Base-by-base conservation (phyloP, 495 filamentous ascomycete species). In the Penicillium pancosmium region DNA sequence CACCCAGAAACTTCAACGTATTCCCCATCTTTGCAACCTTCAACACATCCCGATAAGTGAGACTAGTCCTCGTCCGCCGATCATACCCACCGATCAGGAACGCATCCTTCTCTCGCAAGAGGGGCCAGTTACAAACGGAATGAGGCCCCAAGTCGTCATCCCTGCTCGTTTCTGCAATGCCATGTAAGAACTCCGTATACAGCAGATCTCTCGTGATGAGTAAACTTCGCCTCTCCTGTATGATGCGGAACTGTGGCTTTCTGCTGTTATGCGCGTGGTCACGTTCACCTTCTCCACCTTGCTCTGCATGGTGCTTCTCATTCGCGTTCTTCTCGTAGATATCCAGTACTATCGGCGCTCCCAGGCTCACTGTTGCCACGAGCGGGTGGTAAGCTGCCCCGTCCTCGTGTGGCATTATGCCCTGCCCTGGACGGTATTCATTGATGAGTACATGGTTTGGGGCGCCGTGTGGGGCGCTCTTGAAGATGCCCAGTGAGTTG, bases 381-480 rank as follows among this genome's bases (percentile, higher is more conserved):
- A 95, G 82, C 2, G 90, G 88, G 62, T 89, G 79, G 68, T 98
- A 98, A 1, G 93, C 92, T 2, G 80, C 70, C 1, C 94, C 94
- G 66, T 98, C 94, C 74, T 98, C 93, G 68, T 98, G 94, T 53
- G 93, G 86, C 90, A 97, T 93, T 59, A 98, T 98, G 7, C 94
- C 94, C 62, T 96, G 88, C 1, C 91, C 91, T 0, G 91, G 86
- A 1, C 72, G 74, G 72, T 98, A 98, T 73, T 97, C 92, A 66
- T 98, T 98, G 41, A 98, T 83, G 16, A 98, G 80, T 48, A 94
- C 89, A 77, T 98, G 94, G 60, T 98, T 98, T 33, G 93, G 92
- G 4, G 72, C 78, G 10, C 73, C 57, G 63, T 97, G 93, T 25
- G 93, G 90, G 23, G 91, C 84, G 18, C 80, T 66, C 3, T 72